Base-by-base conservation (phyloP, 441 rosid species). In the Kokia cookei region DNA sequence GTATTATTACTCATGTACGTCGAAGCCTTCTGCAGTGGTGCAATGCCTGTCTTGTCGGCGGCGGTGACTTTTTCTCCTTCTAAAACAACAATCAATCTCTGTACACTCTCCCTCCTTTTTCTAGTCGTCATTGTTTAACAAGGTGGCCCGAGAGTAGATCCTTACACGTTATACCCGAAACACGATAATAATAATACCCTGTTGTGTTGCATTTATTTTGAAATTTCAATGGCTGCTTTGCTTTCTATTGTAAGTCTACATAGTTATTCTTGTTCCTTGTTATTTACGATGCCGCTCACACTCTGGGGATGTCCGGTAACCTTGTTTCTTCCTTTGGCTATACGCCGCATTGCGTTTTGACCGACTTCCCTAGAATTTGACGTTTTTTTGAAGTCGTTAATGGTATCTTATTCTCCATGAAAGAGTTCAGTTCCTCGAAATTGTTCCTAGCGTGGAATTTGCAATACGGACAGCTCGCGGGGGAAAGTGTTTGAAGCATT, bases 31-130 rank as follows among this genome's bases (percentile, higher is more conserved):
- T 53, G n/a, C 5, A 85, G 82, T 0, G 86, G 83, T 7, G 71
- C 74, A 3, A 82, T 14, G 5, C 77, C 77, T 26, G 65, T 67
- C 70, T 64, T 79, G 32, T 73, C 83, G 0, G 35, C 6, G 3
- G 51, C 75, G 57, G 51, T 73, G 57, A 71, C 77, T 78, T 68
- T 75, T 57, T 67, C 62, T 70, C 86, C 88, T 4, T 80, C 80
- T 66, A 85, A 62, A 24, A 82, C 80, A 14, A 85, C 88, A 2
- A 85, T 37, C 48, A 43, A 80, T 10, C 66, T 78, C 64, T 57
- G 73, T 37, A 58, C 79, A 63, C 65, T 65, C 48, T 82, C 83
- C 58, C 83, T 73, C 71, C 78, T 69, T 72, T 77, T 75, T 40
- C 77, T 29, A 27, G 26, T 76, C 77, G 55, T 80, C 70, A 15